Evolutionary conservation across 345 rosid species (phyloP).

Genomic region (Linum lewisii): DNA sequence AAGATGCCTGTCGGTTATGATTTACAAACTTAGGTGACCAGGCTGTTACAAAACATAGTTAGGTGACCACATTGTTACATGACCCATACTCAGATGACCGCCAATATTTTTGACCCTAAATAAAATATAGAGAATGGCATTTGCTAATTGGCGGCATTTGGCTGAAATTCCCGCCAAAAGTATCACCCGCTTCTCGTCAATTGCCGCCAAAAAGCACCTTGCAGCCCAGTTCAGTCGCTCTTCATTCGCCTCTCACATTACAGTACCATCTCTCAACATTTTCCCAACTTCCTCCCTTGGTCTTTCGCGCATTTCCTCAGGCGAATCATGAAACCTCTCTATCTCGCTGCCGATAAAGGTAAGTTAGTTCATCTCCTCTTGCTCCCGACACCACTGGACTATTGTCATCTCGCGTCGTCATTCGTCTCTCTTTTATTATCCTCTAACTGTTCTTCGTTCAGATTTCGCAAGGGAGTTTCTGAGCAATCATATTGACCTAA

Average conservation of each 20-base stretch:
- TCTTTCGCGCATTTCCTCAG: not conserved
- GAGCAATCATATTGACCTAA: slow-evolving; percentile 51
- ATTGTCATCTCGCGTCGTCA: not conserved
- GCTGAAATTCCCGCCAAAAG: not conserved
- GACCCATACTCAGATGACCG: no score
- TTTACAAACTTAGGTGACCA: no score
- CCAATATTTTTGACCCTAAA: no score
- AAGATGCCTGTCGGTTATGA: no score
- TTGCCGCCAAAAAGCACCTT: not conserved
- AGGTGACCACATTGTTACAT: no score
- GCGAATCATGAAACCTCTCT: slow-evolving; percentile 47
- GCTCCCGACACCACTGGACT: not conserved
- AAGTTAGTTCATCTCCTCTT: not conserved
- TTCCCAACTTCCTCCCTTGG: slow-evolving; percentile 2
- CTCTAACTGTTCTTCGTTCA: slow-evolving; percentile 12
- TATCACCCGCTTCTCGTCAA: not conserved
- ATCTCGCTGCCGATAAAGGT: slow-evolving; percentile 62
- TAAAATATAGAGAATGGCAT: no score
- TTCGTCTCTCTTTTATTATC: not conserved
- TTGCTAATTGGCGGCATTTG: not conserved
- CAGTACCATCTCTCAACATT: not conserved
- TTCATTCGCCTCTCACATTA: not conserved
- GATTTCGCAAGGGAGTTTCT: slow-evolving; percentile 77
- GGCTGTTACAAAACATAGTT: no score
- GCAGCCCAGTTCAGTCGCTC: not conserved